Evolutionary conservation across 768 basidiomycete genomes (phyloP), one percentile per base, ranked within the genome.

Genomic region (Paxillus involutus): DNA sequence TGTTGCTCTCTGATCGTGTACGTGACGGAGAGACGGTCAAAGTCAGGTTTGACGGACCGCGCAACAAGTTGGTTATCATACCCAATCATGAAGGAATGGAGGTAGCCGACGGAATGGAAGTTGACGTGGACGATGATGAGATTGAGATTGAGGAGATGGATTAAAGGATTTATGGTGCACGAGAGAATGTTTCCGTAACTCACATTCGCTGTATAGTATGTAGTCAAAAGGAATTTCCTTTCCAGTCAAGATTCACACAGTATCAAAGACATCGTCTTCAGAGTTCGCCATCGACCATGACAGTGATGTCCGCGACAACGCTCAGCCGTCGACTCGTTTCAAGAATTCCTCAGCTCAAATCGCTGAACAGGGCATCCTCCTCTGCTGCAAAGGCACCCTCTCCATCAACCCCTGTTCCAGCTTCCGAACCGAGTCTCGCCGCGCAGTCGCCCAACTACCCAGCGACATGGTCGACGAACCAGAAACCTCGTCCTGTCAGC

Each of bases 391-490:
- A 26, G 8, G 49, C 49, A 16, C 51, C 63, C 6, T 9, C 52
- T 4, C 48, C 59, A 24, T 21, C 50, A 14, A 39, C 51, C 8
- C 52, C 51, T 5, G 56, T 48, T 30, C 48, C 61, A 21, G 29
- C 56, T 32, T 54, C 66, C 24, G 53, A 67, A 44, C 62, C 75
- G 40, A 62, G 70, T 43, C 71, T 76, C 41, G 70, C 73, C 46
- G 72, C 79, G 26, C 96, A 98, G 75, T 79, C 94, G 6, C 92
- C 96, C 55, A 97, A 98, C 73, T 79, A 82, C 61, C 74, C 88
- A 6, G 69, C 79, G 36, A 89, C 89, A 59, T 98, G 95, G 95
- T 91, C 93, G 2, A 84, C 86, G 17, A 86, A 72, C 63, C 96
- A 98, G 74, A 80, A 75, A 37, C 77, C 85, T 9, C 87, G 92